Evolutionary conservation across 176 grass and related monocot species (phyloP), one percentile per base, ranked within the genome.

Genomic region (Aegilops speltoides): DNA sequence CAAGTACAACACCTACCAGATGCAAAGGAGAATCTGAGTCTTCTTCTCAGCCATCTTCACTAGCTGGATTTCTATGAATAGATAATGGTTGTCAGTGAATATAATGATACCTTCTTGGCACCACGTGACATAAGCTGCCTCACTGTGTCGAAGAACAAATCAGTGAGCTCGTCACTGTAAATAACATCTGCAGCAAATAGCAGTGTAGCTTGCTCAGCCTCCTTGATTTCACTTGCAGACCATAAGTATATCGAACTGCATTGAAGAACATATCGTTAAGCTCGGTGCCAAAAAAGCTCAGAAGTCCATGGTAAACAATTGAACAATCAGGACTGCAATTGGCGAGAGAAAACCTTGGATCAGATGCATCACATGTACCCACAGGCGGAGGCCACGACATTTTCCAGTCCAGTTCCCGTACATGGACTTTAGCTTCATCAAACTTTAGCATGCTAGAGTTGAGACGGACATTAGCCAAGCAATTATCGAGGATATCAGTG

Each of bases 181-280:
- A 96, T 96, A 56, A 94, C 91, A 91, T 98, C 96, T 20, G 90
- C 93, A 40, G 96, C 90, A 26, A 96, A 92, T 56, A 98, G 67
- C 13, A 94, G 36, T 40, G 86, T 89, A 34, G 91, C 91, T 84
- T 82, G 77, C 85, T 92, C 93, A 73, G 88, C 92, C 24, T 92
- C 90, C 76, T 96, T 54, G 54, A 96, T 94, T 78, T 96, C 96
- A 85, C 14, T 48, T 80, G 40, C 17, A 68, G 78, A 70, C 96
- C 93, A 94, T 50, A 65, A 16, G 63, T 93, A 89, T 79, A 36
- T 93, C 29, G 38, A 88, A 70, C 89, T 91, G 52, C 87, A 77
- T 74, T 26, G 34, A 6, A 80, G 23, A 64, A 59, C 16, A 79
- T 22, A 43, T 45, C 33, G 15, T 65, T 78, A 14, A 68, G 45